Evolutionary conservation across 352 stramenopile genomes (phyloP).

Genomic region (Pythium utonaiense): DNA sequence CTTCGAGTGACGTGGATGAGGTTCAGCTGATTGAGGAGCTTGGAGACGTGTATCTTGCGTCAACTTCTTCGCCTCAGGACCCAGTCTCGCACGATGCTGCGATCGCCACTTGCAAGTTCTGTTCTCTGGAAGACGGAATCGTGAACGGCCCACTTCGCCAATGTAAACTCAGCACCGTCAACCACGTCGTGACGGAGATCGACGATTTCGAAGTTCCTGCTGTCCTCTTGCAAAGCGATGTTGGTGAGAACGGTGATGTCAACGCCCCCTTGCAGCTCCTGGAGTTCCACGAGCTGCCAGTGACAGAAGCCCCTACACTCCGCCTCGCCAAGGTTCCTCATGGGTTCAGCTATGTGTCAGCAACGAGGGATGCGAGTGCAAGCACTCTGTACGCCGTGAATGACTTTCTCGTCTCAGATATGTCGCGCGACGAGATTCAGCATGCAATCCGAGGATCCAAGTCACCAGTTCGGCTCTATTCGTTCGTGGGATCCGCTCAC

Average conservation of each 20-base stretch:
- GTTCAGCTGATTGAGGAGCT: constrained; percentile 50
- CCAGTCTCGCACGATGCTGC: background rate
- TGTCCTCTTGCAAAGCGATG: constrained; percentile 23
- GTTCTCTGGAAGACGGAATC: constrained; percentile 57
- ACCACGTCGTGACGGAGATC: constrained; percentile 29
- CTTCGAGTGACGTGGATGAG: constrained; percentile 37
- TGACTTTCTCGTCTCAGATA: constrained; percentile 12
- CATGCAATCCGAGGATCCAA: constrained; percentile 8
- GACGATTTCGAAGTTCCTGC: constrained; percentile 53
- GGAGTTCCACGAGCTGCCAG: background rate
- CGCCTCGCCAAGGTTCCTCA: background rate
- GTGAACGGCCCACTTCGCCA: constrained; percentile 48
- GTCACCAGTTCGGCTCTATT: constrained; percentile 13
- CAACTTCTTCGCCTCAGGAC: background rate
- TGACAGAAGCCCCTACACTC: background rate
- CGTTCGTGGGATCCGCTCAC: constrained; percentile 36
- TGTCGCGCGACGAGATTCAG: constrained; percentile 15
- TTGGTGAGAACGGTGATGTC: background rate
- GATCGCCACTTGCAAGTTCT: constrained; percentile 41
- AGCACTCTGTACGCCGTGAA: constrained; percentile 21
- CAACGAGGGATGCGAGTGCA: background rate
- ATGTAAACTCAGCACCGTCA: constrained; percentile 54
- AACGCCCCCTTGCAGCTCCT: background rate
- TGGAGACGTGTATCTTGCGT: constrained; percentile 41
- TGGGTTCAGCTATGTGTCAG: constrained; percentile 2